Conservation (phyloP, 2,329 filamentous ascomycete genomes). For the Cercospora sp. region DNA sequence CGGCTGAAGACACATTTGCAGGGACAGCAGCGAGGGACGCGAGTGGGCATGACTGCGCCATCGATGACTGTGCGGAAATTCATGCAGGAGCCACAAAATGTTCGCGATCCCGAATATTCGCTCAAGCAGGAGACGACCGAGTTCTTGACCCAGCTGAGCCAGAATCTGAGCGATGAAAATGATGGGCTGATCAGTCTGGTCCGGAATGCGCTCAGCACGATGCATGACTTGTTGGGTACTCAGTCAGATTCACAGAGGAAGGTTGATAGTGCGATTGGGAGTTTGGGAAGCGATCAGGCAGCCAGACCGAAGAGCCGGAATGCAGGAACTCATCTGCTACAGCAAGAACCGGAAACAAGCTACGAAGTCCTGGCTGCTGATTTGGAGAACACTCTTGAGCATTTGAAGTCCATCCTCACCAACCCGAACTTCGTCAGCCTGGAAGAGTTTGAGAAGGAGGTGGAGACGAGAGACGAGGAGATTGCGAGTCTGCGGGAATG, state of each 20-base stretch:
- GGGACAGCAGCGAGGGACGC: constrained; percentile 58
- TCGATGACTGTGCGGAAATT: constrained; percentile 53
- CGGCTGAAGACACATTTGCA: constrained; percentile 82
- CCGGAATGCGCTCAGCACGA: constrained; percentile 66
- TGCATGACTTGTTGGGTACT: constrained; percentile 65
- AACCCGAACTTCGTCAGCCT: constrained; percentile 96
- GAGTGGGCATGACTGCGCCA: constrained; percentile 47
- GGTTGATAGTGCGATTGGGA: constrained; percentile 37
- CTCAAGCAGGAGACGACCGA: constrained; percentile 85
- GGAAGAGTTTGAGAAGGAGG: constrained; percentile 91
- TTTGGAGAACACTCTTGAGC: constrained; percentile 74
- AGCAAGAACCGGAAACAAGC: constrained; percentile 55
- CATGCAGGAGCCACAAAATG: constrained; percentile 44
- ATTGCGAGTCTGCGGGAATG: constrained; percentile 79
- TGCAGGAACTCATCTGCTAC: constrained; percentile 36
- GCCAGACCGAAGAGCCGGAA: constrained; percentile 23
- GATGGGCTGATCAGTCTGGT: constrained; percentile 75
- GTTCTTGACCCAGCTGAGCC: constrained; percentile 82
- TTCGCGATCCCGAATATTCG: constrained; percentile 63
- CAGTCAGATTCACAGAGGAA: constrained; percentile 38
- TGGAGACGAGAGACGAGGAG: constrained; percentile 87
- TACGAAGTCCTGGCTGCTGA: constrained; percentile 71
- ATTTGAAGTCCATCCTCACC: constrained; percentile 79
- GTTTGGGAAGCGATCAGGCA: constrained; percentile 31
- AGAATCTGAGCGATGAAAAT: constrained; percentile 86